Evolutionary conservation across 305 asterid species (phyloP).

Genomic region (Striga hermonthica): DNA sequence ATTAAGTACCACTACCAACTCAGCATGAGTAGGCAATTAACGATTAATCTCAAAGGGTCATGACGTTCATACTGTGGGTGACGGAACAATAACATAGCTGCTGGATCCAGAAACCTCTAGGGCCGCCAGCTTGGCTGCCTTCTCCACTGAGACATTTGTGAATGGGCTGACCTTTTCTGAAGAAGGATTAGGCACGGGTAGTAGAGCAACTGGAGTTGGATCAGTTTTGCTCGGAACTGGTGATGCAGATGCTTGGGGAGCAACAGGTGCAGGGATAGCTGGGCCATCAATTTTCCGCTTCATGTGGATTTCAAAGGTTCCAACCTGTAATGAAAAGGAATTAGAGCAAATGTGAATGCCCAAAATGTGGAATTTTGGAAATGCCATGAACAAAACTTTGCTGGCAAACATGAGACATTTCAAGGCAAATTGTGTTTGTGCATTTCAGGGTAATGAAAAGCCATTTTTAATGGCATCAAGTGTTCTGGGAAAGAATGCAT

Average conservation of each 20-base stretch:
- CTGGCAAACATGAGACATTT: neutral
- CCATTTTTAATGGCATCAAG: too few species aligned
- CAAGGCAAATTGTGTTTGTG: neutral
- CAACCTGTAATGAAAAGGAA: constrained; percentile 42
- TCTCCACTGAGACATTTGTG: constrained; percentile 44
- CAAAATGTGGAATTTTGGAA: neutral
- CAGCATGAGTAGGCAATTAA: neutral
- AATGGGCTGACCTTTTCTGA: constrained; percentile 56
- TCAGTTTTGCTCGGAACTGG: constrained; percentile 45
- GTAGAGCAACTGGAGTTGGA: constrained; percentile 38
- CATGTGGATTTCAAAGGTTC: constrained; percentile 62
- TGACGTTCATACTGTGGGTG: constrained; percentile 47
- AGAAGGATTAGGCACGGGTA: constrained; percentile 45
- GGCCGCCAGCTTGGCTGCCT: constrained; percentile 55
- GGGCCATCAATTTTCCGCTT: constrained; percentile 51
- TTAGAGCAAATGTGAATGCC: constrained; percentile 7
- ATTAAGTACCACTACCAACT: neutral
- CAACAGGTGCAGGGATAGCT: constrained; percentile 39
- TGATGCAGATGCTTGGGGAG: constrained; percentile 44
- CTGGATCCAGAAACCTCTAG: constrained; percentile 57
- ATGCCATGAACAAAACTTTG: neutral
- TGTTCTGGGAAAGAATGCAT: neutral
- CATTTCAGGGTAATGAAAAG: too few species aligned
- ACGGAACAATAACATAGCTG: constrained; percentile 56
- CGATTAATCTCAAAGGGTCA: constrained; percentile 11